Evolutionary conservation across 495 filamentous ascomycete species (phyloP).

Genomic region (Immersiella caudata): DNA sequence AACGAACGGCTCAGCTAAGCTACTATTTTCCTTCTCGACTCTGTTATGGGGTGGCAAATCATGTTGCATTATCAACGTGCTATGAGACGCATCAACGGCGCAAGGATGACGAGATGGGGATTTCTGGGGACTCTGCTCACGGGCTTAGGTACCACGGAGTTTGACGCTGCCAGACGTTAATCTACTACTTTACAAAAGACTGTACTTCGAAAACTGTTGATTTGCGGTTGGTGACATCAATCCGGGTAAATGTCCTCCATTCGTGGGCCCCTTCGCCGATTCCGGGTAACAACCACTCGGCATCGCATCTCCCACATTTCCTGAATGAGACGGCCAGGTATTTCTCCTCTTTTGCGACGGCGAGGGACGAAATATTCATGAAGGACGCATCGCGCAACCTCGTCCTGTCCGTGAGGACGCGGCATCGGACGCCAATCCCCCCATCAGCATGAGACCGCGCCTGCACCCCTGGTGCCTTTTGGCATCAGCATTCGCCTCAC

Average conservation of each 20-base stretch:
- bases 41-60: not conserved
- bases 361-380: not conserved
- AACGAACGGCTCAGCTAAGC: constrained; percentile 4
- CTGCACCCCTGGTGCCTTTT: not conserved
- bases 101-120: not conserved
- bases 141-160: not conserved
- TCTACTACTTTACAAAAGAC: not conserved
- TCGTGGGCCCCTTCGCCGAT: not conserved
- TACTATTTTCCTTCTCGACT: constrained; percentile 7
- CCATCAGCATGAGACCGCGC: not conserved
- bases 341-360: not conserved
- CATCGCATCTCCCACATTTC: not conserved
- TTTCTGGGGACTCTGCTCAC: not conserved
- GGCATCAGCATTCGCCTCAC: not conserved
- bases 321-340: not conserved
- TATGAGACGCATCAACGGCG: constrained; percentile 12
- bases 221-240: not conserved
- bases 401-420: not conserved
- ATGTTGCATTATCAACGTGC: constrained; percentile 10
- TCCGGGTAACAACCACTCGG: not conserved
- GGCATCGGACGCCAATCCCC: not conserved
- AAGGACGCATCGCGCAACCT: not conserved
- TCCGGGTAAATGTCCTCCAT: constrained; percentile 9
- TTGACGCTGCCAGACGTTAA: not conserved
- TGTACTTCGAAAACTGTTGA: not conserved